Conservation (phyloP, 192 early-diverging fungal species). For the Backusella morwellensis region DNA sequence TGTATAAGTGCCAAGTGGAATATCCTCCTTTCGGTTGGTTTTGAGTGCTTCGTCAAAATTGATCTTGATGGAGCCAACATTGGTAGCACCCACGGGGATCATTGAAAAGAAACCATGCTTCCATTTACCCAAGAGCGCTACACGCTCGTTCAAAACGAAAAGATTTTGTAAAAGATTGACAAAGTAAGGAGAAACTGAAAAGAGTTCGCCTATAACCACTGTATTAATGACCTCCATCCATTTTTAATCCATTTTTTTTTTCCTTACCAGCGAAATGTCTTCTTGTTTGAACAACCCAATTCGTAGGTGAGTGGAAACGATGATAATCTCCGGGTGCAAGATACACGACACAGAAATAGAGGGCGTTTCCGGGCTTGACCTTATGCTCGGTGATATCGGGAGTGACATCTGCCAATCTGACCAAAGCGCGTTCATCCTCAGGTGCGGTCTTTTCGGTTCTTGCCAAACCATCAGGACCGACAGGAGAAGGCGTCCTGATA, state of each 20-base stretch:
- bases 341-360: conserved; percentile 94
- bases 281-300: conserved; percentile 87
- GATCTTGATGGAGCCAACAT: conserved; percentile 94
- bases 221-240: neutral
- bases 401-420: conserved; percentile 19
- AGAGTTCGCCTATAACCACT: conserved; percentile 73
- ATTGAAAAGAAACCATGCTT: conserved; percentile 93
- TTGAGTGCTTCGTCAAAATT: conserved; percentile 85
- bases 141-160: conserved; percentile 97
- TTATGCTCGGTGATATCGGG: conserved; percentile 26
- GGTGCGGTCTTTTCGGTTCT: conserved; percentile 25
- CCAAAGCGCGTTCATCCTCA: conserved; percentile 18
- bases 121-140: conserved; percentile 92
- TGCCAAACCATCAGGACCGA: conserved; percentile 42
- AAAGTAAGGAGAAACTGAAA: conserved; percentile 92
- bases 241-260: neutral
- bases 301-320: conserved; percentile 95
- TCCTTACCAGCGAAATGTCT: conserved; percentile 85
- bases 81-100: conserved; percentile 97
- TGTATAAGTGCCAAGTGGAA: conserved; percentile 68
- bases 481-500: conserved; percentile 35
- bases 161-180: conserved; percentile 80
- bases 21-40: conserved; percentile 62
- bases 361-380: conserved; percentile 62
- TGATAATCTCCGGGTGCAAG: conserved; percentile 99